These are phyloP conservation scores for Acanthamoeba triangularis DNA, from an alignment of 208 protist genomes.

Conservation along the genomic window DNA sequence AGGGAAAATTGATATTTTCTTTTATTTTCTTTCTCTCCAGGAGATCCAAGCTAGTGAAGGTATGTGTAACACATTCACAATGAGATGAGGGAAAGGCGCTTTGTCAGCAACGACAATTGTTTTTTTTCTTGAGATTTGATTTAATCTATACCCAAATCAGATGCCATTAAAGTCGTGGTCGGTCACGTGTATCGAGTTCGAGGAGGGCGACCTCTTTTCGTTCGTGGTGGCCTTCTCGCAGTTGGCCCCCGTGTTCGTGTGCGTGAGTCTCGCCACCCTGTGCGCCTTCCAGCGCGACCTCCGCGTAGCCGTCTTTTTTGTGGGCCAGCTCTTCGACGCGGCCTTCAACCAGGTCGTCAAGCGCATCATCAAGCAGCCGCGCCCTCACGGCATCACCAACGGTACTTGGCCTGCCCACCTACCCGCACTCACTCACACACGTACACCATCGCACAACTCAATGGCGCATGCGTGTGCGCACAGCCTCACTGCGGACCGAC, in stretches of 20 bases:
- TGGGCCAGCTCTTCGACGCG: conserved; percentile 57
- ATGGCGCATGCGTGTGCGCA: too few species aligned
- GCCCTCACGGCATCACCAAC: conserved; percentile 25
- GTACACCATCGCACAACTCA: not conserved
- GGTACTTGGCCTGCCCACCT: not conserved
- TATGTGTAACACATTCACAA: too few species aligned
- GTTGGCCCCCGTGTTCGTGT: conserved; percentile 32
- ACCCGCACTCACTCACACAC: not conserved
- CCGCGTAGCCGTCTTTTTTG: conserved; percentile 4
- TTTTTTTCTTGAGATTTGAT: too few species aligned
- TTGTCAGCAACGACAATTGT: too few species aligned
- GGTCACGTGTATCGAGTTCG: conserved; percentile 62
- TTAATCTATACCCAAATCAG: too few species aligned
- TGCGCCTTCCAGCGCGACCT: conserved; percentile 52
- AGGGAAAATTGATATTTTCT: not conserved
- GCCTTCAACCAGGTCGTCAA: conserved; percentile 72
- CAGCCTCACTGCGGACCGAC: conserved; percentile 2
- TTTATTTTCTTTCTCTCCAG: not conserved
- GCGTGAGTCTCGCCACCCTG: conserved; percentile 32
- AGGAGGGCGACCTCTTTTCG: conserved; percentile 61
- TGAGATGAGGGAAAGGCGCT: too few species aligned
- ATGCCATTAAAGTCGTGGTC: not conserved
- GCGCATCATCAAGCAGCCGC: conserved; percentile 58
- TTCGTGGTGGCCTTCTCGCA: conserved; percentile 31
- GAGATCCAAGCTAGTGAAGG: not conserved